These are phyloP conservation scores for Marchantia paleacea DNA, from an alignment of 225 moss, liverwort and hornwort genomes.

Conservation along the genomic window DNA sequence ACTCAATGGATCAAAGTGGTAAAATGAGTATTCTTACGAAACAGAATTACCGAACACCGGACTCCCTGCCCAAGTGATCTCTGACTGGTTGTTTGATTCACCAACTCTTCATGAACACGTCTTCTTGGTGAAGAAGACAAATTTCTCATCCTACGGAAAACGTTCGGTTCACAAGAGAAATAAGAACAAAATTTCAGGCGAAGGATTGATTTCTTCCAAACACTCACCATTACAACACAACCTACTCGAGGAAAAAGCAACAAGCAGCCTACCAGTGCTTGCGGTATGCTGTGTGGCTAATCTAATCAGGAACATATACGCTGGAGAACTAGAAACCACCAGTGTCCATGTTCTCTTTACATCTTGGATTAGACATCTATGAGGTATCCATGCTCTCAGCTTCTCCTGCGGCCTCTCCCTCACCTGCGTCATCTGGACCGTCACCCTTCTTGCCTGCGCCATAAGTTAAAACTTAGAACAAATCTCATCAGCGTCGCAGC, in stretches of 20 bases:
- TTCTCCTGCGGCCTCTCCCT: constrained; percentile 40
- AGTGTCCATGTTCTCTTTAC: constrained; percentile 39
- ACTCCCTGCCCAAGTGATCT: background rate
- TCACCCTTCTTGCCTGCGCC: constrained; percentile 77
- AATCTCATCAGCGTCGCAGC: too few species aligned
- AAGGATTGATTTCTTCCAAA: constrained; percentile 42
- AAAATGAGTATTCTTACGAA: background rate
- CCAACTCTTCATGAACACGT: constrained; percentile 18
- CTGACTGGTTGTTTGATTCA: constrained; percentile 7
- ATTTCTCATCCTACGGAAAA: constrained; percentile 15
- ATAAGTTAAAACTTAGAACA: background rate
- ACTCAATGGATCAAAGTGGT: background rate
- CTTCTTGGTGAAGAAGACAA: constrained; percentile 9
- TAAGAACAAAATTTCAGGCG: constrained; percentile 44
- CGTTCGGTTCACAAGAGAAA: constrained; percentile 26
- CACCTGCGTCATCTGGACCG: constrained; percentile 49
- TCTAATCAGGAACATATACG: constrained; percentile 55
- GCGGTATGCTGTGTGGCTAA: constrained; percentile 50
- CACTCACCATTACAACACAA: constrained; percentile 48
- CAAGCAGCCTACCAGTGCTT: constrained; percentile 38
- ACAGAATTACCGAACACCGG: background rate
- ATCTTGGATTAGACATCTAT: constrained; percentile 39
- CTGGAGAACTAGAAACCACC: constrained; percentile 33
- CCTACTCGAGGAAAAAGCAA: constrained; percentile 29
- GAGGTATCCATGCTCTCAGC: constrained; percentile 75